These are phyloP conservation scores for Lolium multiflorum DNA, from an alignment of 176 grass and related monocot genomes.

Conservation along the genomic window DNA sequence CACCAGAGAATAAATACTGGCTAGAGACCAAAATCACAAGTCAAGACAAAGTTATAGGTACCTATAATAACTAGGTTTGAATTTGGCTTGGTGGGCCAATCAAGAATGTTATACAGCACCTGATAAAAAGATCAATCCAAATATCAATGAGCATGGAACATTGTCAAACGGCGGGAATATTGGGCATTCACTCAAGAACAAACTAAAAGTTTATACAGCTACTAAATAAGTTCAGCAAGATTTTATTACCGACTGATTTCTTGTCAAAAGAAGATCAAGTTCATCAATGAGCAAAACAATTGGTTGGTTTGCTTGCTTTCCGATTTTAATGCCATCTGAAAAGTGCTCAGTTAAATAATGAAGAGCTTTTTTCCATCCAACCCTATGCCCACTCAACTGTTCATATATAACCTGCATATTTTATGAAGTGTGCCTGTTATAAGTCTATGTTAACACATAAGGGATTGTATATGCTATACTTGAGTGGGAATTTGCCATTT, in stretches of 20 bases:
- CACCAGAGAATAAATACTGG: constrained; percentile 47
- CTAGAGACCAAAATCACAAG: constrained; percentile 28
- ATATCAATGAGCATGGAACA: constrained; percentile 29
- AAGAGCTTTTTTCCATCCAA: constrained; percentile 98
- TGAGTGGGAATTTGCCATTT: constrained; percentile 7
- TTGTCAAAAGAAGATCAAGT: constrained; percentile 97
- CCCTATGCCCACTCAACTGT: constrained; percentile 80
- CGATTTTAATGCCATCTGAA: constrained; percentile 66
- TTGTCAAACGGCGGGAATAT: background rate
- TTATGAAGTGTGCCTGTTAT: constrained; percentile 19
- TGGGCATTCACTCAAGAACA: background rate
- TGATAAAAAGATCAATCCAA: constrained; percentile 51
- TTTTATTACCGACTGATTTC: constrained; percentile 94
- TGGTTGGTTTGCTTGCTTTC: constrained; percentile 73
- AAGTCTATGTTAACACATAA: background rate
- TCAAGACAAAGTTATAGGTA: constrained; percentile 44
- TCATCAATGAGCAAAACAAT: constrained; percentile 98
- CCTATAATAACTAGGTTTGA: constrained; percentile 93
- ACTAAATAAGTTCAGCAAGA: constrained; percentile 22
- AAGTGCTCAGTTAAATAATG: constrained; percentile 90
- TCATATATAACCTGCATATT: constrained; percentile 84
- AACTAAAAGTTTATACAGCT: background rate
- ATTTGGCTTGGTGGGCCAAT: constrained; percentile 93
- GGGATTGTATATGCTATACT: background rate
- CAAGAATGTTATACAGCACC: constrained; percentile 98